These are phyloP conservation scores for Fusarium anguioides DNA, from an alignment of 2,329 filamentous ascomycete genomes.

Conservation along the genomic window DNA sequence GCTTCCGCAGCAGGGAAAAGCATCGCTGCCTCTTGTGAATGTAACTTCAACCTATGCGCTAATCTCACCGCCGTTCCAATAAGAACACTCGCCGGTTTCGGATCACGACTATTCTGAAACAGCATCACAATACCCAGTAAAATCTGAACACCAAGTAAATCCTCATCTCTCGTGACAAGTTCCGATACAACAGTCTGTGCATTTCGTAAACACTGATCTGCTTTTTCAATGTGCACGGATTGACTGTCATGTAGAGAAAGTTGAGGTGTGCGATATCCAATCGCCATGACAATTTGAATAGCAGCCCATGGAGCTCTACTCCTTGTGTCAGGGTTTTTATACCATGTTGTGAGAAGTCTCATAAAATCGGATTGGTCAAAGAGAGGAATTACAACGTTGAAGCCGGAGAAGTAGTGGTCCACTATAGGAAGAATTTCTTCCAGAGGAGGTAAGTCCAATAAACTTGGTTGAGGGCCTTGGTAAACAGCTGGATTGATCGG, in stretches of 20 bases:
- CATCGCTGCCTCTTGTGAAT: conserved; percentile 45
- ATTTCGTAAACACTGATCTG: conserved; percentile 51
- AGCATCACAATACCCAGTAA: conserved; percentile 53
- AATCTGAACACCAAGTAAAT: conserved; percentile 54
- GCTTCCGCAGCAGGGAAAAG: conserved; percentile 46
- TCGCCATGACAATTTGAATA: conserved; percentile 54
- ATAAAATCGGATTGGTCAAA: conserved; percentile 53
- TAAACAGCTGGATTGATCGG: conserved; percentile 38
- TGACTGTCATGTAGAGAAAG: conserved; percentile 32
- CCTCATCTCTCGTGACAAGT: conserved; percentile 52
- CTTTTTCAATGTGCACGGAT: conserved; percentile 34
- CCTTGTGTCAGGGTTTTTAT: conserved; percentile 37
- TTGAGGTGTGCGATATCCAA: conserved; percentile 48
- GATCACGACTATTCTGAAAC: conserved; percentile 52
- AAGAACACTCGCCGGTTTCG: conserved; percentile 52
- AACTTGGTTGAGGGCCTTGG: conserved; percentile 23
- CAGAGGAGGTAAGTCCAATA: conserved; percentile 47
- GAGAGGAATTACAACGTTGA: conserved; percentile 52
- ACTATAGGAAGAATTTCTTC: conserved; percentile 51
- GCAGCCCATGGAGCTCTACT: conserved; percentile 51
- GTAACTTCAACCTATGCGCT: conserved; percentile 52
- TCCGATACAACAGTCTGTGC: conserved; percentile 54
- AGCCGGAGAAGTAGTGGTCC: conserved; percentile 52
- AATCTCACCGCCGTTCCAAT: conserved; percentile 54
- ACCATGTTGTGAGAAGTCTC: conserved; percentile 51